A percentile compares a stretch with the other conserved stretches of the same genome.
These are phyloP conservation scores for Pseudogymnoascus sp. DNA, from an alignment of 2,329 filamentous ascomycete species.

Conservation along the genomic window DNA sequence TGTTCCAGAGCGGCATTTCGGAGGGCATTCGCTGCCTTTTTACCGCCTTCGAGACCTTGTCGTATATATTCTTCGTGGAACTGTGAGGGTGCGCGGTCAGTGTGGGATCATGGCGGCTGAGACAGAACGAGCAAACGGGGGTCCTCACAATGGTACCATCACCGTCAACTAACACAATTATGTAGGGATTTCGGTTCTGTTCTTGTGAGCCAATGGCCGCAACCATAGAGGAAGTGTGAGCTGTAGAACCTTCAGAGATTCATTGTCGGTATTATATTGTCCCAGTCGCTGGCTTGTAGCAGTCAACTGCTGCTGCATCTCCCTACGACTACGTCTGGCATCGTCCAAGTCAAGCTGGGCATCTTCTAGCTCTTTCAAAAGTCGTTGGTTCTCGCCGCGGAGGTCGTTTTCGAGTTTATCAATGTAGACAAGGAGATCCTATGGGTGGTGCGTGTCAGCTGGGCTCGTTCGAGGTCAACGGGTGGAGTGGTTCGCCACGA, in stretches of 20 bases:
- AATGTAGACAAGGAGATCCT: conserved; percentile 44
- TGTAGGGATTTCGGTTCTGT: conserved; percentile 46
- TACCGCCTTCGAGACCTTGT: conserved; percentile 41
- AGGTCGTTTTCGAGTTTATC: conserved; percentile 39
- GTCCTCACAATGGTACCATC: conserved; percentile 51
- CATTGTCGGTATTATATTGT: conserved; percentile 33
- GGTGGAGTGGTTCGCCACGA: background rate
- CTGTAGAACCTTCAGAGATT: conserved; percentile 40
- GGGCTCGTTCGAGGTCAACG: background rate
- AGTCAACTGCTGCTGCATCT: conserved; percentile 43
- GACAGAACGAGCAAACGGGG: conserved; percentile 6
- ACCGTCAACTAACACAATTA: conserved; percentile 55
- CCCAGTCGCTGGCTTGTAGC: conserved; percentile 33
- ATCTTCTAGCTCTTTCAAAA: conserved; percentile 38
- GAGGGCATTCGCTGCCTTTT: conserved; percentile 37
- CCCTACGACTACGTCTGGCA: conserved; percentile 41
- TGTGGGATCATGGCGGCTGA: background rate
- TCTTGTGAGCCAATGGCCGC: conserved; percentile 11
- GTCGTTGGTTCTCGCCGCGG: conserved; percentile 37
- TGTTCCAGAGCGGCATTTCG: conserved; percentile 41
- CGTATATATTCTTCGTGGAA: conserved; percentile 50
- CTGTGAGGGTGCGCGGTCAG: conserved; percentile 29
- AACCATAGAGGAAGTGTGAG: background rate
- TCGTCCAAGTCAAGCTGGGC: conserved; percentile 44
- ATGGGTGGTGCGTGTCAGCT: background rate